phyloP scores from a whole-genome alignment of 345 rosid genomes.

The Acer campestre region DNA sequence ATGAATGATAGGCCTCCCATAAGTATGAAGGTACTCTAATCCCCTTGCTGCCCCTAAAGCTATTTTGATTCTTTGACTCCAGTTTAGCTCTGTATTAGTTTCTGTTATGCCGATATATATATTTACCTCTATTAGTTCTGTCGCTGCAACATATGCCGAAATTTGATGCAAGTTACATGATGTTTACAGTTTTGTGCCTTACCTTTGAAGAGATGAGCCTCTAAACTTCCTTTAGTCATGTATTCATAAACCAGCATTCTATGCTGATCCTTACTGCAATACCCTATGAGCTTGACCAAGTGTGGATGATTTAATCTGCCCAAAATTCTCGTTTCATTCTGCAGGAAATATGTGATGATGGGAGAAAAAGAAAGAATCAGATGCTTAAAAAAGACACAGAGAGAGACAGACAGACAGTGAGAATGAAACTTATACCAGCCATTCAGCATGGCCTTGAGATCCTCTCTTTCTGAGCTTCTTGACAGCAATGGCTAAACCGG shows the following conservation, averaged over 20 bases:
- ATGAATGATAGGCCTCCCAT: constrained; percentile 39
- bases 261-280: constrained; percentile 38
- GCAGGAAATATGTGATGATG: constrained; percentile 14
- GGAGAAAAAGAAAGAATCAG: background rate
- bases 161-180: background rate
- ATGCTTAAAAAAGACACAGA: background rate
- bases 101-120: constrained; percentile 22
- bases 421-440: constrained; percentile 39
- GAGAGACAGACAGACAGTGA: background rate
- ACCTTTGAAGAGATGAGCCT: constrained; percentile 46
- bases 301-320: constrained; percentile 49
- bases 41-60: constrained; percentile 54
- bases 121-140: background rate
- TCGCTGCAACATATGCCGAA: background rate
- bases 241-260: constrained; percentile 51
- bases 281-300: constrained; percentile 49
- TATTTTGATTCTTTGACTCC: constrained; percentile 47
- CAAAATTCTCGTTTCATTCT: constrained; percentile 37
- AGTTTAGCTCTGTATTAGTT: constrained; percentile 30
- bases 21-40: constrained; percentile 44
- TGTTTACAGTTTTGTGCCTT: constrained; percentile 5
- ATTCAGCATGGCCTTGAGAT: constrained; percentile 46
- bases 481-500: constrained; percentile 38
- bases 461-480: constrained; percentile 46
- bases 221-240: constrained; percentile 47